Evolutionary conservation across 768 basidiomycete genomes (phyloP), one percentile per base, ranked within the genome.

Genomic region (Suillus occidentalis): DNA sequence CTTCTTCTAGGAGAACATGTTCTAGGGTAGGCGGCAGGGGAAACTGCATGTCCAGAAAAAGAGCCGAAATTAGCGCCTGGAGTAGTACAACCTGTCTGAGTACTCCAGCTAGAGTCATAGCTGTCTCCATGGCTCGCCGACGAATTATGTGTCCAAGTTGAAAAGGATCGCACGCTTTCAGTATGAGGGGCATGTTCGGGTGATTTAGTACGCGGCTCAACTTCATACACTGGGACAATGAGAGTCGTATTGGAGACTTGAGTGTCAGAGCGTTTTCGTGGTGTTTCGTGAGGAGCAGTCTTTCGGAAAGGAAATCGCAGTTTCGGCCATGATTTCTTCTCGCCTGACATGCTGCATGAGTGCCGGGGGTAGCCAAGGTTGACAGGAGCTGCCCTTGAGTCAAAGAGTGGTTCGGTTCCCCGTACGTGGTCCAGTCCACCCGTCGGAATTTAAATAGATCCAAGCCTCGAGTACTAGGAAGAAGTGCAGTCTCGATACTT

Each of bases 261-360:
- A 50, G 3, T 63, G 31, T 64, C 37, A 6, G 73, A 65, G n/a
- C 31, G 63, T 3, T 58, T 58, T 58, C 14, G 59, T 36, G 53
- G 34, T 6, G 12, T 55, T 34, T 55, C 12, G 12, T 36, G 53
- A 55, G 53, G 53, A 12, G n/a, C 50, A 22, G 61, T 16, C 6
- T 47, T 66, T 65, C 68, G 69, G 63, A 77, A 76, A 56, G 68
- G 71, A 39, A 57, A 67, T 34, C 64, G 53, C 40, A 75, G 36
- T 65, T 65, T 65, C 55, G 56, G 63, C 74, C 70, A 74, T 36
- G 59, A 57, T 66, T 66, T 75, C 65, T 73, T 76, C 68, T 75
- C 72, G 61, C 49, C 62, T 34, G 68, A 63, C 75, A 75, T 75
- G 40, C 55, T 50, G 28, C 61, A 58, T 57, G 53, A 42, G 43